Percentiles rank a stretch among this genome's conserved stretches.
Conservation (phyloP, 106 monocot genomes). For the Dendrobium catenatum region DNA sequence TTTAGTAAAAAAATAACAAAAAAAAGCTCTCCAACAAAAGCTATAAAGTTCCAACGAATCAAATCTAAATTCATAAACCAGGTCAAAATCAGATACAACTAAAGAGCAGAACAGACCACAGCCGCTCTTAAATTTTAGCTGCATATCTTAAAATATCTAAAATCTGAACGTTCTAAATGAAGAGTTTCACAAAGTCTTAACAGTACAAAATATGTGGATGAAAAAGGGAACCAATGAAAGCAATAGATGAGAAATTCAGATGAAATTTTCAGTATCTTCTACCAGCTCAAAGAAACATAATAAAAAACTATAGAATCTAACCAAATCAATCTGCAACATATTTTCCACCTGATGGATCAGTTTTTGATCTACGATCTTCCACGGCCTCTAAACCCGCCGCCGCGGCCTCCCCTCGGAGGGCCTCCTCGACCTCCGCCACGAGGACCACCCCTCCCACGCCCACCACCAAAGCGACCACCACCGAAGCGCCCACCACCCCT, state of each 20-base stretch:
- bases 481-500: slow-evolving; percentile 24
- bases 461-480: slow-evolving; percentile 38
- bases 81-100: too few relatives aligned
- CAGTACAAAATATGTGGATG: not conserved
- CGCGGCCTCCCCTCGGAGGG: slow-evolving; percentile 39
- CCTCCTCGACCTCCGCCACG: slow-evolving; percentile 32
- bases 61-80: too few relatives aligned
- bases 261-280: not conserved
- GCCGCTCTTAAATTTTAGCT: too few relatives aligned
- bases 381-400: slow-evolving; percentile 52
- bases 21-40: too few relatives aligned
- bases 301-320: not conserved
- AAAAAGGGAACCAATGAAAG: not conserved
- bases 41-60: too few relatives aligned
- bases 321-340: not conserved
- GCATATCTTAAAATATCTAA: too few relatives aligned
- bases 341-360: not conserved
- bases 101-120: too few relatives aligned
- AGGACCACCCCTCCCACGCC: slow-evolving; percentile 43
- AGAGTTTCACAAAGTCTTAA: too few relatives aligned
- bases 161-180: too few relatives aligned
- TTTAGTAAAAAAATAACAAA: too few relatives aligned
- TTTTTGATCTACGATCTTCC: slow-evolving; percentile 33
- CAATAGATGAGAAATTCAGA: not conserved
- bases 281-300: not conserved